phyloP scores from a whole-genome alignment of 106 monocot genomes.

The Dendrobium huoshanense region DNA sequence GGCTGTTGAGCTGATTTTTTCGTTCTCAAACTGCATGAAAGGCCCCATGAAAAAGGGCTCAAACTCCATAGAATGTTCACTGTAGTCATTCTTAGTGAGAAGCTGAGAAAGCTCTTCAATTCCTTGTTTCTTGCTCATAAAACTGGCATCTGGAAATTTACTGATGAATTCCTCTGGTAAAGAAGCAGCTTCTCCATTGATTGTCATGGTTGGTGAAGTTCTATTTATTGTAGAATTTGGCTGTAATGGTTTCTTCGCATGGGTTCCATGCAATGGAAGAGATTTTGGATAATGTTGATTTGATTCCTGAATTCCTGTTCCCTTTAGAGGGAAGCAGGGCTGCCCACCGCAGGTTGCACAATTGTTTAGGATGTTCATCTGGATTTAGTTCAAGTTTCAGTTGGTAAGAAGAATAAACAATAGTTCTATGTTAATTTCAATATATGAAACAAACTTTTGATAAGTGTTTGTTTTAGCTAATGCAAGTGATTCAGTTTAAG shows the following conservation, averaged over 20 bases:
- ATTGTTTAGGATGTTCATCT: conserved; percentile 58
- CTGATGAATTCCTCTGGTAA: not conserved
- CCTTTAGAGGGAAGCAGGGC: conserved; percentile 12
- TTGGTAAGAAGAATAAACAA: not conserved
- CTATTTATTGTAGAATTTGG: not conserved
- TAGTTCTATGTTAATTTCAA: not conserved
- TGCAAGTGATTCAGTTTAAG: not conserved
- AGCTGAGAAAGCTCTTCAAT: not conserved
- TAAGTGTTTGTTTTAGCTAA: not conserved
- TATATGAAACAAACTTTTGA: not conserved
- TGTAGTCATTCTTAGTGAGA: not conserved
- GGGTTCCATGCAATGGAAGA: not conserved
- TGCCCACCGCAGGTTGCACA: conserved; percentile 26
- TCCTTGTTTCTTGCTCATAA: not conserved
- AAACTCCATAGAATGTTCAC: not conserved
- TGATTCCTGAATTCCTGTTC: conserved; percentile 7
- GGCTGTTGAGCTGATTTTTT: conserved; percentile 7
- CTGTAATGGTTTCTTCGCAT: not conserved
- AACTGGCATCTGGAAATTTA: not conserved
- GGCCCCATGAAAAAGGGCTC: not conserved
- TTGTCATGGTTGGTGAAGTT: not conserved
- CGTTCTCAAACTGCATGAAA: not conserved
- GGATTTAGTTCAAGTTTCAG: not conserved
- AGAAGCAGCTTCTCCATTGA: not conserved
- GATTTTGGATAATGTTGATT: conserved; percentile 9